Evolutionary conservation across 257 asterid species (phyloP).

Genomic region (Nyctanthes arbortristis): DNA sequence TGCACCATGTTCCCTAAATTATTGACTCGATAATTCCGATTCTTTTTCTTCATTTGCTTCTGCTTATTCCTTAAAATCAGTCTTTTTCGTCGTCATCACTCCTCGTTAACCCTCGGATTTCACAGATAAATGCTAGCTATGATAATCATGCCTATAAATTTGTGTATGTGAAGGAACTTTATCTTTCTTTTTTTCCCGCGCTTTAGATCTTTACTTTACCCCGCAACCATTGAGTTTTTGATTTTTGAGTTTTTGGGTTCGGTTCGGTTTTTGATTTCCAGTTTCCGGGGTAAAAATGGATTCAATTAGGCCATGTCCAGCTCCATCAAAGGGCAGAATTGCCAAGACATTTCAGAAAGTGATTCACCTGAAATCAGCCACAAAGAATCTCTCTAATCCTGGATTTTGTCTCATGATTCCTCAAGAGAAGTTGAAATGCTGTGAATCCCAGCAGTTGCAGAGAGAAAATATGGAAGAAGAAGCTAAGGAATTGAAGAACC

Average conservation of each 20-base stretch:
- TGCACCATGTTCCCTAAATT: conserved; percentile 29
- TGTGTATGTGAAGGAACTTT: neutral
- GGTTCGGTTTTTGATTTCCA: too few relatives aligned
- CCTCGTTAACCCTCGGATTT: too few relatives aligned
- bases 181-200: conserved; percentile 42
- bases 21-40: neutral
- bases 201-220: conserved; percentile 35
- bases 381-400: conserved; percentile 44
- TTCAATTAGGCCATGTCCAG: conserved; percentile 45
- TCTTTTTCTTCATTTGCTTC: neutral
- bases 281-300: too few relatives aligned
- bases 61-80: too few relatives aligned
- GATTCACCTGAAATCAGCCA: conserved; percentile 42
- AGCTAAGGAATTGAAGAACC: conserved; percentile 51
- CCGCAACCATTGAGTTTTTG: conserved; percentile 25
- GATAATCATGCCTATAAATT: too few relatives aligned
- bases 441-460: conserved; percentile 65
- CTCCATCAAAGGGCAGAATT: conserved; percentile 51
- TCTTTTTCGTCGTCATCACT: too few relatives aligned
- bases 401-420: conserved; percentile 75
- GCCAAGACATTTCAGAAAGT: conserved; percentile 63
- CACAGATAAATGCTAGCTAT: too few relatives aligned
- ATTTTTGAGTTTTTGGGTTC: neutral
- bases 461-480: conserved; percentile 54
- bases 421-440: conserved; percentile 80